Conservation (phyloP, 306 rosid genomes). For the Erythrophleum fordii region DNA sequence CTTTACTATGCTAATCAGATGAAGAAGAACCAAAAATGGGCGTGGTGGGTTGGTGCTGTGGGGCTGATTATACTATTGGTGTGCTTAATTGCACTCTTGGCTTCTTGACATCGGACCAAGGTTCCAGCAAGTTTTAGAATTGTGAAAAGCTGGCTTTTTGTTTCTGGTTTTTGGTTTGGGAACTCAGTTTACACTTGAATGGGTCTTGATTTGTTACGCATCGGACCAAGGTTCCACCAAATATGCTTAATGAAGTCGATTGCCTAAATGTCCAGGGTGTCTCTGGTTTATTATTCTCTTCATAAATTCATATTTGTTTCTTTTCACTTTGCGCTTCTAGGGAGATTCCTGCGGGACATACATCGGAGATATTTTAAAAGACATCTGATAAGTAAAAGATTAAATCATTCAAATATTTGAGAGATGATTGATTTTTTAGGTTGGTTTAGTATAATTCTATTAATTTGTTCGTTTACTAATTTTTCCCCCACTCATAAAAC, state of each 20-base stretch:
- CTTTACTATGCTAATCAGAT: constrained; percentile 78
- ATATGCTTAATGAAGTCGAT: constrained; percentile 37
- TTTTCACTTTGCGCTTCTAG: background rate
- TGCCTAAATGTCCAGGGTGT: background rate
- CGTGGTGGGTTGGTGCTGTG: constrained; percentile 69
- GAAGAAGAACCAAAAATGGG: constrained; percentile 69
- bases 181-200: background rate
- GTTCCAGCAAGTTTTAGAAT: constrained; percentile 10
- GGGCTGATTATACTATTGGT: constrained; percentile 68
- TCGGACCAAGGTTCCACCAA: no score
- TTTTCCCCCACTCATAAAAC: background rate
- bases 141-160: constrained; percentile 27
- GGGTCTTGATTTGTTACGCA: constrained; percentile 29
- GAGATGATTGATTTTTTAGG: background rate
- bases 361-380: background rate
- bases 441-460: background rate
- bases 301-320: background rate
- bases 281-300: background rate
- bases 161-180: constrained; percentile 10
- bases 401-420: background rate
- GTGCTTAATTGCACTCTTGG: constrained; percentile 63
- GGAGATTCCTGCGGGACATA: background rate
- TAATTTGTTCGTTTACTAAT: background rate
- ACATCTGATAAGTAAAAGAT: background rate
- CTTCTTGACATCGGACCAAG: constrained; percentile 49